Evolutionary conservation across 2,329 filamentous ascomycete genomes (phyloP).

Genomic region (Fusarium albosuccineum): DNA sequence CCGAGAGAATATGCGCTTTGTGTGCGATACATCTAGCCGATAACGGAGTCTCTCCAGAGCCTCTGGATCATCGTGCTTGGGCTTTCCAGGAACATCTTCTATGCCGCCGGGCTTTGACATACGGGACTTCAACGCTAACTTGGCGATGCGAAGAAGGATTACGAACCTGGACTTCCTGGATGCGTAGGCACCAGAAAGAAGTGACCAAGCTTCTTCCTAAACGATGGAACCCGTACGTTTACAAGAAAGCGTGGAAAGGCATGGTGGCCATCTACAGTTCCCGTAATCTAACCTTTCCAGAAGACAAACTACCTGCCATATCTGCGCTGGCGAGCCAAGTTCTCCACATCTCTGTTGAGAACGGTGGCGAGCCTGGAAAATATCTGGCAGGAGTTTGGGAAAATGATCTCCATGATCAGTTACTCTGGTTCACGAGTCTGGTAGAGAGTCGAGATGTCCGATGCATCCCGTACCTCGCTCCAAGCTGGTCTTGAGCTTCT

Average conservation of each 20-base stretch:
- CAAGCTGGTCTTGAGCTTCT: background rate
- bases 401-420: background rate
- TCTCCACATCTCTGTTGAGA: background rate
- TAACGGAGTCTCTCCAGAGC: background rate
- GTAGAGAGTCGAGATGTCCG: background rate
- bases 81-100: constrained; percentile 7
- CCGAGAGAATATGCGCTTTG: no score
- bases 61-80: constrained; percentile 5
- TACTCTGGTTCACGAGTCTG: background rate
- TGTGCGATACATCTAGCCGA: no score
- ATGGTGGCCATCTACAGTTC: background rate
- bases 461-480: background rate
- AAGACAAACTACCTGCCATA: constrained; percentile 5
- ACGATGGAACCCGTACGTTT: background rate
- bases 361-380: background rate
- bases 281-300: constrained; percentile 2
- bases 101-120: constrained; percentile 6
- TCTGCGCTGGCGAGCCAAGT: constrained; percentile 4
- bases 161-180: background rate
- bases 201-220: background rate
- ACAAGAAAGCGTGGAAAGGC: constrained; percentile 5
- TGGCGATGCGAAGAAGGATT: constrained; percentile 7
- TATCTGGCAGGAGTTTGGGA: background rate
- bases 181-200: background rate
- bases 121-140: constrained; percentile 7